Conservation (phyloP, 2,329 filamentous ascomycete species). For the Sporothrix schenckii region DNA sequence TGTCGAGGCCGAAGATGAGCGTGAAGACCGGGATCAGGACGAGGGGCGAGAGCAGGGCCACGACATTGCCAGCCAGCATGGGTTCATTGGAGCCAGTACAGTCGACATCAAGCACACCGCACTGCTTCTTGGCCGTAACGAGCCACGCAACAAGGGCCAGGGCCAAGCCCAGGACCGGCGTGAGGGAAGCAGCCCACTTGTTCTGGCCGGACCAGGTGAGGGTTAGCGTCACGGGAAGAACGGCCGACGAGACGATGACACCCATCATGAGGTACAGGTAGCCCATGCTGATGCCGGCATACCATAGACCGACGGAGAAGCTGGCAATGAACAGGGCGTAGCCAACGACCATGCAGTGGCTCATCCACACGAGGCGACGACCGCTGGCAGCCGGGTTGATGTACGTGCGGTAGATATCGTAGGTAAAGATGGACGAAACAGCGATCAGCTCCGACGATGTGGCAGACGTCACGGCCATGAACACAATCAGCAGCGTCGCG, state of each 20-base stretch:
- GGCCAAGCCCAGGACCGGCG: slow-evolving; percentile 68
- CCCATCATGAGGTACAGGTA: slow-evolving; percentile 80
- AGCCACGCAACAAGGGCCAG: slow-evolving; percentile 76
- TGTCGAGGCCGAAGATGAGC: slow-evolving; percentile 66
- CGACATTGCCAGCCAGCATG: slow-evolving; percentile 86
- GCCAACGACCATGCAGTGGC: slow-evolving; percentile 68
- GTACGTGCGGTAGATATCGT: slow-evolving; percentile 86
- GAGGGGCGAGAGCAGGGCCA: slow-evolving; percentile 74
- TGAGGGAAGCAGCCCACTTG: slow-evolving; percentile 70
- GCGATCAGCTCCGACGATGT: slow-evolving; percentile 84
- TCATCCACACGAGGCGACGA: slow-evolving; percentile 76
- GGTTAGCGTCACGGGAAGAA: slow-evolving; percentile 78
- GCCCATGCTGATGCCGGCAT: slow-evolving; percentile 80
- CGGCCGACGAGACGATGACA: slow-evolving; percentile 82
- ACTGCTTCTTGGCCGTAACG: slow-evolving; percentile 71
- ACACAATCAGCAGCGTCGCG: slow-evolving; percentile 77
- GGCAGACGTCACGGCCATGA: slow-evolving; percentile 87
- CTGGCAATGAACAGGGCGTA: slow-evolving; percentile 78
- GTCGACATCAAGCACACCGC: slow-evolving; percentile 67
- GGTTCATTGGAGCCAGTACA: slow-evolving; percentile 84
- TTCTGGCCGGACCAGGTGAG: slow-evolving; percentile 82
- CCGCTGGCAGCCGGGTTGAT: slow-evolving; percentile 77
- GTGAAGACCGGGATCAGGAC: slow-evolving; percentile 78
- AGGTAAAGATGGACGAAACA: slow-evolving; percentile 84
- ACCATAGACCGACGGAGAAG: slow-evolving; percentile 74